A percentile compares a stretch with the other conserved stretches of the same genome.
Conservation (phyloP, 2,329 filamentous ascomycete species). For the Lecanoromycetidae sp. region DNA sequence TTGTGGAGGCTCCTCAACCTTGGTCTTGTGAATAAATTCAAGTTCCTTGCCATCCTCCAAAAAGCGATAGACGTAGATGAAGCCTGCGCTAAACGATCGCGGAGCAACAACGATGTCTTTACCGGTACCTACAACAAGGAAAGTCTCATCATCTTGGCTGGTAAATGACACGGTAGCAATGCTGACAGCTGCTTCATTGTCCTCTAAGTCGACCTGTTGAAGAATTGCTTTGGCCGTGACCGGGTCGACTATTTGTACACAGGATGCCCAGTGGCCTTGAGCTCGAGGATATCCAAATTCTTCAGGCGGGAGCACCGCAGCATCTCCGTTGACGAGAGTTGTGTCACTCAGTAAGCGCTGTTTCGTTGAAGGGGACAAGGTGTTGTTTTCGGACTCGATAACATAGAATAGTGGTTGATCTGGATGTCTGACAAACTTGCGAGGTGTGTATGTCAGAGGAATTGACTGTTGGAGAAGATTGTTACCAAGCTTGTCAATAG, state of each 20-base stretch:
- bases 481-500: slow-evolving; percentile 72
- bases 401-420: slow-evolving; percentile 85
- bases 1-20: slow-evolving; percentile 75
- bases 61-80: slow-evolving; percentile 85
- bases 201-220: slow-evolving; percentile 66
- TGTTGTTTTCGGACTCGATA: slow-evolving; percentile 86
- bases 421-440: slow-evolving; percentile 75
- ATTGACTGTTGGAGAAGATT: slow-evolving; percentile 80
- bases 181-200: slow-evolving; percentile 87
- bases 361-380: slow-evolving; percentile 66
- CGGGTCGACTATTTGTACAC: slow-evolving; percentile 84
- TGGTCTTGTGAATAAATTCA: slow-evolving; percentile 94
- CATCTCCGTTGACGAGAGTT: slow-evolving; percentile 57
- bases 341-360: slow-evolving; percentile 63
- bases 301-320: slow-evolving; percentile 56
- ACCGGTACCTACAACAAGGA: slow-evolving; percentile 86
- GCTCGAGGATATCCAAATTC: slow-evolving; percentile 84
- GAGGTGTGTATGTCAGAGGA: slow-evolving; percentile 78
- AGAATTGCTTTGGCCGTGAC: slow-evolving; percentile 60
- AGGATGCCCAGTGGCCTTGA: slow-evolving; percentile 84
- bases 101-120: slow-evolving; percentile 78
- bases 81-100: slow-evolving; percentile 63
- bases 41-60: slow-evolving; percentile 75
- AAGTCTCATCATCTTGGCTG: slow-evolving; percentile 77
- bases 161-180: slow-evolving; percentile 74